A percentile compares a stretch with the other conserved stretches of the same genome.
phyloP scores from a whole-genome alignment of 169 alveolate genomes.

The Plasmodium malariae region DNA sequence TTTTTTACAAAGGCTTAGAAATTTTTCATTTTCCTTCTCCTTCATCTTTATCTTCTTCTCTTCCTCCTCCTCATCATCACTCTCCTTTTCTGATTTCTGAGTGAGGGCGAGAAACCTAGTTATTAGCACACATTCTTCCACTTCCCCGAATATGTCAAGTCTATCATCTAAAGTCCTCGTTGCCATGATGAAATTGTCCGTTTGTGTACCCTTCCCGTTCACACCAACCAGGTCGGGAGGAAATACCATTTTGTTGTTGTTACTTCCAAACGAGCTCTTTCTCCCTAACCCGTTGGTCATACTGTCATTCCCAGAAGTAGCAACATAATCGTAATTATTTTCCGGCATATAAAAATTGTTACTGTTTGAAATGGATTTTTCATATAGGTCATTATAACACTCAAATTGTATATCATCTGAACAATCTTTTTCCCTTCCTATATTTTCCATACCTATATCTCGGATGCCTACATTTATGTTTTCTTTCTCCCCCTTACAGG shows the following conservation, averaged over 20 bases:
- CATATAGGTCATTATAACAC: conserved; percentile 32
- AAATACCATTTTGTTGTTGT: neutral
- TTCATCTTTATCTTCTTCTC: neutral
- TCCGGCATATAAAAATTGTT: neutral
- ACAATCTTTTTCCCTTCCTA: neutral
- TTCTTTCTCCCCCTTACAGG: too few relatives aligned
- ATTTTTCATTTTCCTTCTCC: neutral
- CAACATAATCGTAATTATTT: neutral
- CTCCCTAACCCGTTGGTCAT: neutral
- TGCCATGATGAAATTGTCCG: conserved; percentile 14
- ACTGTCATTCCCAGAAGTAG: neutral
- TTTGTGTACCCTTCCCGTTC: neutral
- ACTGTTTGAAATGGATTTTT: neutral
- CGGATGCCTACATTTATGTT: too few relatives aligned
- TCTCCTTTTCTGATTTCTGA: neutral
- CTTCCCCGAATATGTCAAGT: neutral
- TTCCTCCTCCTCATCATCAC: neutral
- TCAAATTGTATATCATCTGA: conserved; percentile 7
- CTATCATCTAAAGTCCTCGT: conserved; percentile 1
- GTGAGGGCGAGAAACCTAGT: conserved; percentile 12
- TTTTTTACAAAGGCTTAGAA: conserved; percentile 8
- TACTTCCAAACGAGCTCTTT: neutral
- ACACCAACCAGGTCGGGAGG: neutral
- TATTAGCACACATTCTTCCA: conserved; percentile 18
- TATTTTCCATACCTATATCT: neutral